These are phyloP conservation scores for Vicia sativa DNA, from an alignment of 306 rosid genomes.

Conservation along the genomic window DNA sequence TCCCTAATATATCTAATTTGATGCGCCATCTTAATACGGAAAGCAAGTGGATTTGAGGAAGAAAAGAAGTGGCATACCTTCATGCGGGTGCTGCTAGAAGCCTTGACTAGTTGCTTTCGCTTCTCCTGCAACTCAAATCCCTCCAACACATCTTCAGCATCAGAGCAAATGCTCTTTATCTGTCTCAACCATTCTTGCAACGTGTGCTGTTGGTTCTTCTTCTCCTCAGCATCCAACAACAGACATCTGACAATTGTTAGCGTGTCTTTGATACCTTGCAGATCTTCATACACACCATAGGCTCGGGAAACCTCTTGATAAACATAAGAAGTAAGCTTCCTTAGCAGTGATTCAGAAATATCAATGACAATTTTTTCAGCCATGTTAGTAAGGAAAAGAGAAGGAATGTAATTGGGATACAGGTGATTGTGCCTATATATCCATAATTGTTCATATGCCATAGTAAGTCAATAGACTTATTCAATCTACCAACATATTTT, in stretches of 20 bases:
- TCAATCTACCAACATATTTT: no score
- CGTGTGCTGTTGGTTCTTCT: not conserved
- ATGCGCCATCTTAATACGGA: not conserved
- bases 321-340: not conserved
- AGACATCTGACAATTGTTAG: not conserved
- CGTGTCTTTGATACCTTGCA: not conserved
- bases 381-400: not conserved
- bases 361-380: not conserved
- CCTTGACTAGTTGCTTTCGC: not conserved
- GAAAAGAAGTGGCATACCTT: constrained; percentile 1
- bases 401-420: no score
- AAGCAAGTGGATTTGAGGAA: not conserved
- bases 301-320: not conserved
- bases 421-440: no score
- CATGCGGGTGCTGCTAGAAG: not conserved
- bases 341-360: not conserved
- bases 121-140: not conserved
- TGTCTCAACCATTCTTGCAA: not conserved
- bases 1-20: not conserved
- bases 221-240: not conserved
- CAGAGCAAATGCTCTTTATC: not conserved
- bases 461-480: no score
- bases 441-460: no score
- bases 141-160: not conserved
- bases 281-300: not conserved